These are phyloP conservation scores for Pyrrhoderma lamaoense DNA, from an alignment of 1,284 basidiomycete species.

Conservation along the genomic window DNA sequence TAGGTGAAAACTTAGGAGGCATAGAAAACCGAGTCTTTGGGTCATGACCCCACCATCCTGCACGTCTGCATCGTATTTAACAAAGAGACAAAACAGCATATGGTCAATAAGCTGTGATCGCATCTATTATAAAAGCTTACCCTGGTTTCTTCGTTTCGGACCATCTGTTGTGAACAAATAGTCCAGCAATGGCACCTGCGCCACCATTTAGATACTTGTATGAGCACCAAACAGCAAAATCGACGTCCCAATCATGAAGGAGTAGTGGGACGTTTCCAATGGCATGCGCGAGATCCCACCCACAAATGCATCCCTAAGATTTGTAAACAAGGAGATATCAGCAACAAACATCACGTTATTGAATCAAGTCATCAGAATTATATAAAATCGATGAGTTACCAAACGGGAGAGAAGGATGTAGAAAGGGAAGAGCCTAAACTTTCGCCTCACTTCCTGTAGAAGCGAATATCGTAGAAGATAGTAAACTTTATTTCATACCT, in stretches of 20 bases:
- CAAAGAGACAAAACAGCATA: conserved; percentile 17
- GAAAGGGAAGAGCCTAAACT: no score
- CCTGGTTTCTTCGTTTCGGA: conserved; percentile 48
- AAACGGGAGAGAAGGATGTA: neutral
- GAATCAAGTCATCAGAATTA: no score
- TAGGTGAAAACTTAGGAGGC: conserved; percentile 78
- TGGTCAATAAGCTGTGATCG: conserved; percentile 5
- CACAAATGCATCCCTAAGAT: conserved; percentile 79
- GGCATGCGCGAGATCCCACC: conserved; percentile 96
- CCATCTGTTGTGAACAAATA: conserved; percentile 86
- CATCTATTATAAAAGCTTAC: conserved; percentile 35
- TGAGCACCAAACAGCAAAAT: conserved; percentile 97
- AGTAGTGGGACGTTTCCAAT: conserved; percentile 87
- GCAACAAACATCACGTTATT: no score
- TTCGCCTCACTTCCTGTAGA: no score
- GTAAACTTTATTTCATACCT: conserved; percentile 50
- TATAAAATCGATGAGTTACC: neutral
- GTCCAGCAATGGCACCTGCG: conserved; percentile 91
- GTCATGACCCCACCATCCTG: conserved; percentile 98
- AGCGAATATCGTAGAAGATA: no score
- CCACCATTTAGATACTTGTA: conserved; percentile 98
- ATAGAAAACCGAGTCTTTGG: conserved; percentile 84
- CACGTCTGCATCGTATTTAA: conserved; percentile 47
- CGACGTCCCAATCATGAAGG: conserved; percentile 90
- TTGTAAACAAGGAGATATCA: neutral